A percentile compares a stretch with the other conserved stretches of the same genome.
phyloP scores from a whole-genome alignment of 225 moss, liverwort and hornwort genomes.

The Neckera pumila region DNA sequence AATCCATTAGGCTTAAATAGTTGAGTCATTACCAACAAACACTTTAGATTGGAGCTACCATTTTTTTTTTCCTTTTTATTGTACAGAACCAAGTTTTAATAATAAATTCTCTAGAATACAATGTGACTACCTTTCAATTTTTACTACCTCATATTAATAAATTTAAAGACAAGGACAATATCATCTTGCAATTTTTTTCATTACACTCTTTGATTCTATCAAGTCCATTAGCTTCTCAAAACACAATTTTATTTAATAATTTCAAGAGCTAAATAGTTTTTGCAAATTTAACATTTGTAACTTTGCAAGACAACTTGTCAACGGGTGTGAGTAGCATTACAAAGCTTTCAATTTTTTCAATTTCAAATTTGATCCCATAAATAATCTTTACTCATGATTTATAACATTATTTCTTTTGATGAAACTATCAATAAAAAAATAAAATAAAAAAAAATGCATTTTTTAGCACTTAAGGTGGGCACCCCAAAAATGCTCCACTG shows the following conservation, averaged over 20 bases:
- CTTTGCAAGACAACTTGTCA: fast-evolving
- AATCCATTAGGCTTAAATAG: too few relatives aligned
- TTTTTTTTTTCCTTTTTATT: neutral
- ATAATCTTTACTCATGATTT: neutral
- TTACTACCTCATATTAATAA: neutral
- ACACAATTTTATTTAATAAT: neutral
- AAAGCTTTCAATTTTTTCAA: neutral
- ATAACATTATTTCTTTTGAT: neutral
- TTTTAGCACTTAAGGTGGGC: neutral
- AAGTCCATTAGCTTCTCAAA: neutral
- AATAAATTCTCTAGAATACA: neutral
- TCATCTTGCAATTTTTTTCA: neutral
- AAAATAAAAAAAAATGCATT: neutral
- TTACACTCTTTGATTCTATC: neutral
- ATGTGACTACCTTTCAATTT: neutral
- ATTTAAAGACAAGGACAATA: neutral
- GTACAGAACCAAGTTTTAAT: fast-evolving
- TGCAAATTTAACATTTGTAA: too few relatives aligned
- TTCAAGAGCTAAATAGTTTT: neutral
- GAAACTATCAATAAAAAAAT: neutral
- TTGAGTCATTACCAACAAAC: too few relatives aligned
- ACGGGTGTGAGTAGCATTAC: too few relatives aligned
- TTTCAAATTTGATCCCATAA: neutral
- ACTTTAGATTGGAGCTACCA: too few relatives aligned
- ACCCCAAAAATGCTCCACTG: too few relatives aligned